A percentile compares a stretch with the other conserved stretches of the same genome.
Conservation (phyloP, 2,329 filamentous ascomycete species). For the Epicoccum nigrum region DNA sequence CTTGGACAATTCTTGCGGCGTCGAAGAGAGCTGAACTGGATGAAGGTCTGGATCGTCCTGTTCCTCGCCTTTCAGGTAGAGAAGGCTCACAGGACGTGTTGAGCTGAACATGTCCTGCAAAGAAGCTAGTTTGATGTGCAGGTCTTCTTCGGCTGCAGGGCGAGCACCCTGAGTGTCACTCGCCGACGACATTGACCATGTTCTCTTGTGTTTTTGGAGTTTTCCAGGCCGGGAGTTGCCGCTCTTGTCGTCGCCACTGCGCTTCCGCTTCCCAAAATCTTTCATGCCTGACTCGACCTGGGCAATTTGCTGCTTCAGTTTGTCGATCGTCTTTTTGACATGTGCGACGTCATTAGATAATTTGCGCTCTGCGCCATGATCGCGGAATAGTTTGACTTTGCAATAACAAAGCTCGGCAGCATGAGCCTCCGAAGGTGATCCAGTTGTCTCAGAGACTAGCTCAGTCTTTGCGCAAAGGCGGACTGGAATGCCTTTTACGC, state of each 20-base stretch:
- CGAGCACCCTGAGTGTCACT: conserved; percentile 52
- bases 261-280: conserved; percentile 66
- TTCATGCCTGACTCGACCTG: conserved; percentile 70
- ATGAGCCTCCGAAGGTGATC: conserved; percentile 50
- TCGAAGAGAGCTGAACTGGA: conserved; percentile 75
- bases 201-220: conserved; percentile 86
- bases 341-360: conserved; percentile 93
- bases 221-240: conserved; percentile 73
- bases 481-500: conserved; percentile 96
- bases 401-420: conserved; percentile 83
- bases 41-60: conserved; percentile 79
- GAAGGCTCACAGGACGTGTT: conserved; percentile 75
- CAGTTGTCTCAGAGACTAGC: conserved; percentile 61
- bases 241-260: conserved; percentile 52
- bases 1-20: conserved; percentile 66
- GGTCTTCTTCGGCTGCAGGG: conserved; percentile 66
- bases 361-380: conserved; percentile 94
- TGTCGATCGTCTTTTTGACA: conserved; percentile 95
- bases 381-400: conserved; percentile 95
- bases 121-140: conserved; percentile 77
- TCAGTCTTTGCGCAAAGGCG: conserved; percentile 91
- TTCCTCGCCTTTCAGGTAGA: conserved; percentile 79
- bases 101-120: conserved; percentile 90
- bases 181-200: conserved; percentile 89
- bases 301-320: conserved; percentile 89